Base-by-base conservation (phyloP, 345 rosid species). In the Rhodomyrtus tomentosa region DNA sequence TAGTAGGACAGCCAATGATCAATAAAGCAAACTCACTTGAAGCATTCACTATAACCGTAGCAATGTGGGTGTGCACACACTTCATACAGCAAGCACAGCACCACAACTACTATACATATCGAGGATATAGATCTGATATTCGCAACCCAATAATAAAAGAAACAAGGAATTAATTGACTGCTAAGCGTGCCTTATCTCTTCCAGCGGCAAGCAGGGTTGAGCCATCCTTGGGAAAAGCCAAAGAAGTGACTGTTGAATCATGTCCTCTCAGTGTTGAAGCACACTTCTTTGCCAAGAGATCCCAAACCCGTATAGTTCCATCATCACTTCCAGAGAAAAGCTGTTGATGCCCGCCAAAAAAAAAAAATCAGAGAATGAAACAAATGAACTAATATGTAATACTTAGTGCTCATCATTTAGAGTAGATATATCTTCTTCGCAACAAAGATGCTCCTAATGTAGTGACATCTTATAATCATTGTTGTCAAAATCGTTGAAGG, bases 261-360 rank as follows among this genome's bases (percentile, higher is more conserved):
- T 97, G 98, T 82, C 85, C 95, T n/a, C 93, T 95, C 53, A 97
- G 83, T 82, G 90, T 90, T 81, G 94, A 95, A 82, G 91, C 87
- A 83, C 98, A 93, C 87, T 92, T 95, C 92, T 95, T 97, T 21
- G 90, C 86, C 83, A 88, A 36, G 86, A 97, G 94, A 91, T 97
- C 94, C 99, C 99, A 97, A 50, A 92, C 95, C 81, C 98, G 93
- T 86, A 95, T 88, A 45, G 94, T 89, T 82, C 96, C 90, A 92
- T 97, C 99, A 89, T 93, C 98, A 83, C 98, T 92, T 88, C 93
- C 98, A 81, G 99, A 94, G 84, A 95, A 87, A 76, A 97, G 95
- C 99, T 96, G 87, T 82, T 80, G 68, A 85, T 58, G 10, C 24
- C 42, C 45, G 14, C 58, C 12, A 49, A 6, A 27, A 29, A 59